These are phyloP conservation scores for Chlamydomonas eustigma DNA, from an alignment of 139 green algal genomes.

Conservation along the genomic window DNA sequence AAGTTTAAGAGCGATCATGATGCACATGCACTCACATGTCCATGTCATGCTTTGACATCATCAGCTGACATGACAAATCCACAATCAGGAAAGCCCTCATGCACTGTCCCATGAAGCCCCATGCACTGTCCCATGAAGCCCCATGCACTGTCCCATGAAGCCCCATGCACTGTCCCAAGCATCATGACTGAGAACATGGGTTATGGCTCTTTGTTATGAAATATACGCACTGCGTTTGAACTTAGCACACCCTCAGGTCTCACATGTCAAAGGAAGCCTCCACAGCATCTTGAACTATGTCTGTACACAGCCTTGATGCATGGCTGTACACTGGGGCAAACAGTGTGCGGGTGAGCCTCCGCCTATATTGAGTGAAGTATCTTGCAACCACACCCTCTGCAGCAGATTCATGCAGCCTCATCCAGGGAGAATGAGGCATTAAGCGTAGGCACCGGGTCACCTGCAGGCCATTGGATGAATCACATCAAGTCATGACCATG, in stretches of 20 bases:
- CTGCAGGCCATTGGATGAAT: background rate
- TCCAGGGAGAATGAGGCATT: background rate
- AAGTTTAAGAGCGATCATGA: too few species aligned
- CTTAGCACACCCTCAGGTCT: background rate
- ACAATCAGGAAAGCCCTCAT: too few species aligned
- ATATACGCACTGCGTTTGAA: too few species aligned
- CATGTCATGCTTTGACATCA: too few species aligned
- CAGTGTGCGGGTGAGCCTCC: background rate
- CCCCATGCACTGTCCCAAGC: background rate
- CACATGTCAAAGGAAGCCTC: background rate
- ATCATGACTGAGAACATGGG: background rate
- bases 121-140: background rate
- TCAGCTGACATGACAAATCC: too few species aligned
- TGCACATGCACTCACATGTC: too few species aligned
- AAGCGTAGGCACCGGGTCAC: slow-evolving; percentile 1
- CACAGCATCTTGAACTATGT: background rate
- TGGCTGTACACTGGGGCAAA: background rate
- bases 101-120: background rate
- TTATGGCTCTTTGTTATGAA: background rate
- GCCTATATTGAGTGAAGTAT: background rate
- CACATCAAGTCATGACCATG: too few species aligned
- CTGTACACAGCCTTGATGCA: background rate
- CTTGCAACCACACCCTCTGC: background rate
- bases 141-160: background rate
- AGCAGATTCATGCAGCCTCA: background rate